A percentile compares a stretch with the other conserved stretches of the same genome.
Conservation (phyloP, 352 stramenopile species). For the Discostella stelligera region DNA sequence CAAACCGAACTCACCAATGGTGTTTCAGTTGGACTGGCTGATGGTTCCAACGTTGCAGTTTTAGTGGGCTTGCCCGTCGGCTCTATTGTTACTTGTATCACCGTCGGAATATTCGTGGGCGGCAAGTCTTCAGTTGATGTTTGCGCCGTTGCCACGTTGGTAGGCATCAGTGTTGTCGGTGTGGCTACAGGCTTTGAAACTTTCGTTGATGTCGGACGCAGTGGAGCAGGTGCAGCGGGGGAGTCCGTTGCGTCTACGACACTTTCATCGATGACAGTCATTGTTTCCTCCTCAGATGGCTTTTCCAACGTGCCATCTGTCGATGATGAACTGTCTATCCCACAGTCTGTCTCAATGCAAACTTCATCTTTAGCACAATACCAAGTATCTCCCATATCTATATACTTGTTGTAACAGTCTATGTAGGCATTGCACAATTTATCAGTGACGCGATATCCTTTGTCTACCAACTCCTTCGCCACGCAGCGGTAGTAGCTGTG, state of each 20-base stretch:
- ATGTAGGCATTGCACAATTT: constrained; percentile 26
- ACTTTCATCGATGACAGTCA: not conserved
- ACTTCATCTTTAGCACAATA: constrained; percentile 30
- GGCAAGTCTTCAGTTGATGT: not conserved
- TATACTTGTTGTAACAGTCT: constrained; percentile 47
- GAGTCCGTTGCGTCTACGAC: not conserved
- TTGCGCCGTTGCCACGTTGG: not conserved
- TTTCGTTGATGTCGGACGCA: not conserved
- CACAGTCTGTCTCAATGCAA: constrained; percentile 17
- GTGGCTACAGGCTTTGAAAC: not conserved
- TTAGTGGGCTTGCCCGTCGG: constrained; percentile 10
- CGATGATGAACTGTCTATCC: not conserved
- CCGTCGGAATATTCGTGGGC: not conserved
- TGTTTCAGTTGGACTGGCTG: not conserved
- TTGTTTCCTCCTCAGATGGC: not conserved
- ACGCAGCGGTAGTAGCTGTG: constrained; percentile 26
- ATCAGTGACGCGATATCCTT: constrained; percentile 25
- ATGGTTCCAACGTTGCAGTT: not conserved
- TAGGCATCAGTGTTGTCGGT: not conserved
- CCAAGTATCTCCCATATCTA: constrained; percentile 41
- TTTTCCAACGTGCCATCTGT: not conserved
- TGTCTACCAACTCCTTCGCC: constrained; percentile 12
- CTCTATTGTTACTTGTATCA: not conserved
- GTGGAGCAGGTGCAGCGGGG: not conserved
- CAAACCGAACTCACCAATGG: constrained; percentile 1